Percentiles rank a stretch among this genome's conserved stretches.
Evolutionary conservation across 139 green algal species (phyloP).

Genomic region (Closterium sp.): DNA sequence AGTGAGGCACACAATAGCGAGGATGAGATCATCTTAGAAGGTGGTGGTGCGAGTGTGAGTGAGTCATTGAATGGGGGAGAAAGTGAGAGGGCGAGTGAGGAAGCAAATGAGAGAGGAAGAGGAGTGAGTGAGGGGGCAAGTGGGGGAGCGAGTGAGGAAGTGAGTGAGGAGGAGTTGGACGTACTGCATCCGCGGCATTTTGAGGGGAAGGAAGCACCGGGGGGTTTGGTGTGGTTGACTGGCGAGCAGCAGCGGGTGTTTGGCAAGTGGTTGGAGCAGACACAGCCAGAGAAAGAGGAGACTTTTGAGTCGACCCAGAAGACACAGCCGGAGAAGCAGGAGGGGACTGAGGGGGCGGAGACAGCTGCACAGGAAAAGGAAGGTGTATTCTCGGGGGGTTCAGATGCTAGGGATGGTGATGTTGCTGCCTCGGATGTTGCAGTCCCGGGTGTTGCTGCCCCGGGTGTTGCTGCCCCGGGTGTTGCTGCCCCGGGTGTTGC

Average conservation of each 20-base stretch:
- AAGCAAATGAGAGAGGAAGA: neutral
- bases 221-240: neutral
- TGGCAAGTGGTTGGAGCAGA: neutral
- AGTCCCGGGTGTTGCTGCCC: no score
- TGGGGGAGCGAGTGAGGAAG: neutral
- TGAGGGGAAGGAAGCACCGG: neutral
- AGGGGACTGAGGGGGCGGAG: no score
- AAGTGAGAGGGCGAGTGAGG: neutral
- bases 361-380: no score
- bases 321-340: neutral
- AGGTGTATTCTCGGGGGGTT: no score
- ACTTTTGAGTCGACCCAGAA: no score
- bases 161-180: neutral
- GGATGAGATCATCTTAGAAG: neutral
- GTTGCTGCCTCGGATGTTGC: no score
- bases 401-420: no score
- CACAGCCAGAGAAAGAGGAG: neutral
- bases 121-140: neutral
- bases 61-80: neutral
- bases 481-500: no score
- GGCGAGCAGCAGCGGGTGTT: neutral
- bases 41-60: neutral
- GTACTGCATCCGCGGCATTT: neutral
- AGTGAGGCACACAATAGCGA: neutral
- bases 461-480: no score